These are phyloP conservation scores for Kalmusia sp. DNA, from an alignment of 2,329 filamentous ascomycete genomes.

Conservation along the genomic window DNA sequence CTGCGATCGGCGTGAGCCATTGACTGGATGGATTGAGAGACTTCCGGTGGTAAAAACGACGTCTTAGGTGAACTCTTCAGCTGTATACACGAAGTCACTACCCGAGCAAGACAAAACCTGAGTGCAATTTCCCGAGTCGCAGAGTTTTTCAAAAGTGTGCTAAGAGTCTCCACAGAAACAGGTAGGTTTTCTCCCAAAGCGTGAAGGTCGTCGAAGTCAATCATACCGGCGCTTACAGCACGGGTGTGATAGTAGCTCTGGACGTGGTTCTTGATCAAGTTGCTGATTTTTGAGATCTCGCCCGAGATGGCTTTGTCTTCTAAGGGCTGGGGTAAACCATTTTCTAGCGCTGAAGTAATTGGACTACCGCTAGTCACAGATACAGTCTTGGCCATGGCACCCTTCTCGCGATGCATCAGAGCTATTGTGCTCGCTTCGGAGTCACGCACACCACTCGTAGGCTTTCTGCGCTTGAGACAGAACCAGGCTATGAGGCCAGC, in stretches of 20 bases:
- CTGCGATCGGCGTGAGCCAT: slow-evolving; percentile 18
- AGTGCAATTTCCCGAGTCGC: slow-evolving; percentile 36
- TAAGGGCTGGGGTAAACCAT: slow-evolving; percentile 37
- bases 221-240: slow-evolving; percentile 23
- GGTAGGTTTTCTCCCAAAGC: slow-evolving; percentile 29
- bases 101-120: slow-evolving; percentile 41
- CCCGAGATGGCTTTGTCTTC: slow-evolving; percentile 40
- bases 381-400: slow-evolving; percentile 8
- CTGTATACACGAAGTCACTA: slow-evolving; percentile 31
- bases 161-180: slow-evolving; percentile 30
- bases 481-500: slow-evolving; percentile 29
- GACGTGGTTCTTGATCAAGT: slow-evolving; percentile 45
- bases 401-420: slow-evolving; percentile 28
- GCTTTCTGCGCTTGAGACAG: slow-evolving; percentile 24
- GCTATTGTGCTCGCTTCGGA: slow-evolving; percentile 22
- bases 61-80: slow-evolving; percentile 17
- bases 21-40: slow-evolving; percentile 26
- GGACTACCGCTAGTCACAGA: slow-evolving; percentile 22
- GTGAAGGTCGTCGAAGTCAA: slow-evolving; percentile 33
- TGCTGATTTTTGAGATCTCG: slow-evolving; percentile 42
- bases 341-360: slow-evolving; percentile 14
- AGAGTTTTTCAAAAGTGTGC: slow-evolving; percentile 34
- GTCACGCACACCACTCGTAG: slow-evolving; percentile 2
- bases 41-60: slow-evolving; percentile 37
- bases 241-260: slow-evolving; percentile 43